Evolutionary conservation across 1,284 basidiomycete genomes (phyloP), one percentile per base, ranked within the genome.

Genomic region (Ustilago tritici): DNA sequence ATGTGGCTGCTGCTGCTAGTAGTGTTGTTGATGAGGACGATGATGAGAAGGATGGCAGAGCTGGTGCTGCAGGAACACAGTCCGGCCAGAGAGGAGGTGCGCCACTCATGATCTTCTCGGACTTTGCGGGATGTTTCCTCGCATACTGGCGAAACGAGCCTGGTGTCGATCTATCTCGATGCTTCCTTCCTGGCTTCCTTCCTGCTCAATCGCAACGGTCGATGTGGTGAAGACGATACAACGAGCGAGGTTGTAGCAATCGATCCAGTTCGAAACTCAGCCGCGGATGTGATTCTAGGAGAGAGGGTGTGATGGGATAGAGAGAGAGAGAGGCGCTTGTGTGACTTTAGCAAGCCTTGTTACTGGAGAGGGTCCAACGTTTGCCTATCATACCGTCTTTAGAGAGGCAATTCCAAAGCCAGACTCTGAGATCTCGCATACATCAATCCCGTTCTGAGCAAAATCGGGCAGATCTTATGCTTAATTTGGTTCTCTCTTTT

Each of bases 51-150:
- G 58, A 43, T 34, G 59, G 19, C 38, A 19, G 40, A n/a, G 32
- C 15, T 57, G 15, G 28, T 6, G 9, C 43, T 58, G 23, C 41
- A 12, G 60, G 61, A 35, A 40, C 58, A 38, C 56, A 64, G 53
- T 70, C 67, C 46, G 67, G 61, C 67, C 67, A 64, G n/a, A 64
- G 17, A 38, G 67, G 67, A 61, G 61, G 61, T 23, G 12, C 19
- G 34, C 53, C 56, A 35, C 67, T 65, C 67, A 70, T 70, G 36
- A 17, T 47, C 43, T 46, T 17, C n/a, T 46, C 43, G 43, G 43
- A 7, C 43, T 46, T 46, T n/a, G n/a, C 17, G n/a, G 19, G 43
- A 17, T 46, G 11, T 19, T 46, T 2, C 1, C 43, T 46, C 43
- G 43, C 43, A 46, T 46, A 19, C 43, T 46, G 43, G 43, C 43